A percentile compares a stretch with the other conserved stretches of the same genome.
Conservation (phyloP, 1,139 yeast genomes). For the Geotrichum macrosporum region DNA sequence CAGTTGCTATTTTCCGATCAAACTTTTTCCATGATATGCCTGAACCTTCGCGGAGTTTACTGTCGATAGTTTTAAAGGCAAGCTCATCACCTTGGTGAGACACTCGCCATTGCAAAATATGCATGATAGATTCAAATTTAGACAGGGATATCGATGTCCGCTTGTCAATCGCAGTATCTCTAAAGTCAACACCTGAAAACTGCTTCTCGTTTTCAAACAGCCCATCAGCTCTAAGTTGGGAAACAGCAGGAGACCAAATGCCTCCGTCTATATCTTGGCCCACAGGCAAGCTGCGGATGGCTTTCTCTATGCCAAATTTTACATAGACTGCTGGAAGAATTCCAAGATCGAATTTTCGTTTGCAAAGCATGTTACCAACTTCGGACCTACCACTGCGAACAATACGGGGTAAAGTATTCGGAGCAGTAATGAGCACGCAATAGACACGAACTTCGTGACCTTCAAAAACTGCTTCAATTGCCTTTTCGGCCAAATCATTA, state of each 20-base stretch:
- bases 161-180: constrained; percentile 71
- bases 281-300: constrained; percentile 65
- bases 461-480: constrained; percentile 63
- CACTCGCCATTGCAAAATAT: constrained; percentile 75
- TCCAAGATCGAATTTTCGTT: constrained; percentile 75
- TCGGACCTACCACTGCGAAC: constrained; percentile 81
- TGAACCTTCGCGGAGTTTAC: constrained; percentile 45
- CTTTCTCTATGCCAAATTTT: constrained; percentile 66
- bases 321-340: constrained; percentile 70
- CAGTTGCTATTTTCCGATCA: constrained; percentile 70
- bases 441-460: constrained; percentile 74
- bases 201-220: constrained; percentile 52
- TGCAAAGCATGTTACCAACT: constrained; percentile 90
- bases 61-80: constrained; percentile 64
- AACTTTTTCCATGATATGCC: constrained; percentile 80
- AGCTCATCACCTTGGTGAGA: constrained; percentile 69
- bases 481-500: constrained; percentile 69
- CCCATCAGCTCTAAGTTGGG: constrained; percentile 52
- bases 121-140: constrained; percentile 66
- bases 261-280: constrained; percentile 81
- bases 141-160: constrained; percentile 69
- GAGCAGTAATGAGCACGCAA: constrained; percentile 76
- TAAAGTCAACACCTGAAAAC: constrained; percentile 67
- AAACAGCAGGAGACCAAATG: constrained; percentile 76
- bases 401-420: constrained; percentile 79